Conservation (phyloP, 305 asterid species). For the Fraxinus paxiana region DNA sequence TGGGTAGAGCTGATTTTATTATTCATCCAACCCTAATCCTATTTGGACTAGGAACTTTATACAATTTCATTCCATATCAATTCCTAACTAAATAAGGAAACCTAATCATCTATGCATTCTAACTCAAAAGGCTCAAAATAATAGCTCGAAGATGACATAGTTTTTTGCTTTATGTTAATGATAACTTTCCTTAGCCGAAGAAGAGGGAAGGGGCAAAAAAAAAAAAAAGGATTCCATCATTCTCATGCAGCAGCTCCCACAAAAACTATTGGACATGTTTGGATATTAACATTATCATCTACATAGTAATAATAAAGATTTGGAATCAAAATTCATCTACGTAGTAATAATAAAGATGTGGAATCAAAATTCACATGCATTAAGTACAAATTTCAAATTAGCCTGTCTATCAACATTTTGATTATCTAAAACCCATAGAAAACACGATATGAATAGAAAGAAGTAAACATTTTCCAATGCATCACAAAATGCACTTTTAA, state of each 20-base stretch:
- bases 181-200: background rate
- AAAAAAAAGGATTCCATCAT: background rate
- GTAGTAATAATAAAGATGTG: background rate
- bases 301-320: background rate
- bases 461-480: constrained; percentile 9
- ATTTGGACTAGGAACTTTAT: background rate
- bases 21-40: background rate
- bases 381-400: background rate
- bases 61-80: background rate
- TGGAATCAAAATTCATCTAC: background rate
- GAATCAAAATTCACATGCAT: background rate
- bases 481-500: constrained; percentile 5
- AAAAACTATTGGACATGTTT: background rate
- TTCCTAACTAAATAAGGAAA: background rate
- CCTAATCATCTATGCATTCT: background rate
- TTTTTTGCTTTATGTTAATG: background rate
- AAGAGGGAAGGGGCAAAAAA: background rate
- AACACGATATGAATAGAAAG: background rate
- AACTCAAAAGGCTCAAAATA: background rate
- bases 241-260: background rate
- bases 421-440: constrained; percentile 14
- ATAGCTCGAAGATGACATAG: background rate
- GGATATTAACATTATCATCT: background rate
- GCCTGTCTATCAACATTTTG: background rate
- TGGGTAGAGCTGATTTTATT: background rate